These are phyloP conservation scores for Hypholoma sublateritium DNA, from an alignment of 768 basidiomycete species.

Conservation along the genomic window DNA sequence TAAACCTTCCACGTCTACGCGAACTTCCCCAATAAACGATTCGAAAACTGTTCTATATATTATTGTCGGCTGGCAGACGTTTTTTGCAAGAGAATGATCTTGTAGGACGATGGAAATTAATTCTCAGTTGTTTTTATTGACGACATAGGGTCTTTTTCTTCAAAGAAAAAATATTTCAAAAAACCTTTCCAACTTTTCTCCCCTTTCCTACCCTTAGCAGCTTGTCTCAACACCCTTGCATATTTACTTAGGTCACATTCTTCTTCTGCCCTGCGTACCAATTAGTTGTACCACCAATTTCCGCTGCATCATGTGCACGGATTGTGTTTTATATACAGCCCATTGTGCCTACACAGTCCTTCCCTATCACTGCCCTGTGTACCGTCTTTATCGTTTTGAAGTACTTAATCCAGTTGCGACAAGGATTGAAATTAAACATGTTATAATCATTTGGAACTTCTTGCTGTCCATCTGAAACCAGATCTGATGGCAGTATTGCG, in stretches of 20 bases:
- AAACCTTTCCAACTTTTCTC: conserved; percentile 4
- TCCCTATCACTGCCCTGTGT: conserved; percentile 12
- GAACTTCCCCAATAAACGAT: conserved; percentile 12
- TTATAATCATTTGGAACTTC: conserved; percentile 10
- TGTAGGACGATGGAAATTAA: conserved; percentile 20
- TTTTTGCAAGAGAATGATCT: conserved; percentile 21
- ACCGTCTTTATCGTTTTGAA: conserved; percentile 12
- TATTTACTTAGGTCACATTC: conserved; percentile 8
- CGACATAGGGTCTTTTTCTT: conserved; percentile 16
- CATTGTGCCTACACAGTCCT: conserved; percentile 27
- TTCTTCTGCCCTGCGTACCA: conserved; percentile 4
- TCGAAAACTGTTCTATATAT: conserved; percentile 24
- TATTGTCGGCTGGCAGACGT: conserved; percentile 26
- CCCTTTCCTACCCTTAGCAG: conserved; percentile 8
- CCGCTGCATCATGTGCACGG: conserved; percentile 14
- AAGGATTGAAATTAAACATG: conserved; percentile 14
- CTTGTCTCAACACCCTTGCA: conserved; percentile 5
- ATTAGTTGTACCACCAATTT: conserved; percentile 15
- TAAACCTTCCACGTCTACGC: background rate
- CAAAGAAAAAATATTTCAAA: conserved; percentile 11
- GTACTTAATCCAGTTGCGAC: conserved; percentile 10
- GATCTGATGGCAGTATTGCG: background rate
- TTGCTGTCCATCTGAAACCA: background rate
- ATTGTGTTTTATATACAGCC: conserved; percentile 12
- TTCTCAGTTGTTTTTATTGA: conserved; percentile 13